phyloP scores from a whole-genome alignment of 768 basidiomycete species.

The Russula brevipes region DNA sequence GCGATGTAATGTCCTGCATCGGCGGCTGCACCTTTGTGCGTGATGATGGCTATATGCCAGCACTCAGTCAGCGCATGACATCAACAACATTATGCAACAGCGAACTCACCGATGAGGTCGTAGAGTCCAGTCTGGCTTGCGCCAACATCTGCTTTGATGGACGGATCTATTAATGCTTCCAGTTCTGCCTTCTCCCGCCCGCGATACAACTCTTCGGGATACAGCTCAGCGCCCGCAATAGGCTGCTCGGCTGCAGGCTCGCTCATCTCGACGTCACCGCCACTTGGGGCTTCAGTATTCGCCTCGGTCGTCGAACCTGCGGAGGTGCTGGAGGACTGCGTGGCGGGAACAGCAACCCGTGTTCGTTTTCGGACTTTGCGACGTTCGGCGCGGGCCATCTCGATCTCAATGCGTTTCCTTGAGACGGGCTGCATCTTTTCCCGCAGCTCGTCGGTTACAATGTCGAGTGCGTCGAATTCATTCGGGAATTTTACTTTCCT shows the following conservation, averaged over 20 bases:
- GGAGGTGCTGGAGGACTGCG: conserved; percentile 25
- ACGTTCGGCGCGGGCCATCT: conserved; percentile 80
- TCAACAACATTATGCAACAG: conserved; percentile 1
- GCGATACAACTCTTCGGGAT: conserved; percentile 61
- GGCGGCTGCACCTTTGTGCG: conserved; percentile 93
- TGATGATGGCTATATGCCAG: conserved; percentile 69
- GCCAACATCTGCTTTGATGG: conserved; percentile 63
- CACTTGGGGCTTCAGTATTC: conserved; percentile 4
- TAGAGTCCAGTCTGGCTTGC: conserved; percentile 78
- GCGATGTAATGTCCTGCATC: conserved; percentile 96
- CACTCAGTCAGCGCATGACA: neutral
- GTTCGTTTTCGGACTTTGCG: conserved; percentile 75
- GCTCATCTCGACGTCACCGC: conserved; percentile 48
- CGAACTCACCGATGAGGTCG: conserved; percentile 76
- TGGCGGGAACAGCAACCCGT: conserved; percentile 39
- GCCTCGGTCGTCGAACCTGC: conserved; percentile 9
- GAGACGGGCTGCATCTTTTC: conserved; percentile 65
- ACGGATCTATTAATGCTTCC: conserved; percentile 55
- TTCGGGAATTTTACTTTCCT: conserved; percentile 89
- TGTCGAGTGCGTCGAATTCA: conserved; percentile 81
- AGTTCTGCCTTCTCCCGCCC: conserved; percentile 62
- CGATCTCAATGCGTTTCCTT: conserved; percentile 67
- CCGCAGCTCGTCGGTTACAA: conserved; percentile 75
- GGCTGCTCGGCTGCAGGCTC: conserved; percentile 32
- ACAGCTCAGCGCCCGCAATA: conserved; percentile 41